Evolutionary conservation across 306 rosid genomes (phyloP), one percentile per base, ranked within the genome.

Genomic region (Lathyrus aphaca): DNA sequence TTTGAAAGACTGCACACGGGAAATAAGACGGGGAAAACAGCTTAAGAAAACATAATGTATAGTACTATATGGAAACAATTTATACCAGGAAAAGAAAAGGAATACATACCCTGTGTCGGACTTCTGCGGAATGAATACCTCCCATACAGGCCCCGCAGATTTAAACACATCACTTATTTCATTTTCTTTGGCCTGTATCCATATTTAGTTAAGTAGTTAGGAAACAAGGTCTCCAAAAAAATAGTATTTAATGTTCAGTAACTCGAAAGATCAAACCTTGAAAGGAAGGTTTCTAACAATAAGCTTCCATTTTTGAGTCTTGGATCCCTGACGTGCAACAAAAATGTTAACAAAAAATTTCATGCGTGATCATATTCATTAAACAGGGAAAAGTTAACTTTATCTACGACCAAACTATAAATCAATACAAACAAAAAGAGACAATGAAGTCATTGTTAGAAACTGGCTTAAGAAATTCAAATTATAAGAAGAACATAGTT

Each of bases 281-380:
- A 94, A 94, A 77, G 99, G 99, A 73, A 94, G 85, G 76, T 94
- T 91, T 77, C 99, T 86, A 56, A 91, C 61, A 46, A 94, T 94
- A 71, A 94, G 88, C 84, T 91, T 94, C 97, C 99, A 94, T 78
- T 88, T 88, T 73, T 74, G 97, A 82, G 95, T 88, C 88, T 91
- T 94, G 83, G 97, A 80, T 42, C 99, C 97, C 99, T 94, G 83
- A 53, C 50, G 81, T 38, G 73, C 16, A 64, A 66, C 51, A 66
- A 44, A 72, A 32, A 58, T 61, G 58, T 54, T 71, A 50, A 86
- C 74, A 74, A 73, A 79, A 75, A 27, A 82, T 49, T 42, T 40
- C 27, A 68, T 8, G 35, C 18, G 64, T 49, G 29, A 62, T n/a
- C 76, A 49, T 40, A 19, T 55, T 55, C 61, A 25, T 25, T 42